These are phyloP conservation scores for Anthoceros angustus DNA, from an alignment of 225 moss, liverwort and hornwort species.

Conservation along the genomic window DNA sequence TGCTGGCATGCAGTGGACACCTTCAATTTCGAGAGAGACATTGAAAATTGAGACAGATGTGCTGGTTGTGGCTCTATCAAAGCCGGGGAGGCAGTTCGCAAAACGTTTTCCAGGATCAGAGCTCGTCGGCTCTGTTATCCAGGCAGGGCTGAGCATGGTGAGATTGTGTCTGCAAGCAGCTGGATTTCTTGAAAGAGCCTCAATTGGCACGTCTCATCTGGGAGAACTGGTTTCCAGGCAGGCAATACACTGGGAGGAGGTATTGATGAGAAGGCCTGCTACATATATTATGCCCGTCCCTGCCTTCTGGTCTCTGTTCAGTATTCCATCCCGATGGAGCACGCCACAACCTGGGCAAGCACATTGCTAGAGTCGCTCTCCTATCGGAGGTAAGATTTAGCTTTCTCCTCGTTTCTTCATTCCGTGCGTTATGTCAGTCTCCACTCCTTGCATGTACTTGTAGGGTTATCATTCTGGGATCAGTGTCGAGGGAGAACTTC, in stretches of 20 bases:
- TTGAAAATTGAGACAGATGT: conserved; percentile 28
- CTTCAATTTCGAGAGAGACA: conserved; percentile 5
- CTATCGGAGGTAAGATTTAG: conserved; percentile 47
- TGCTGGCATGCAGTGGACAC: conserved; percentile 70
- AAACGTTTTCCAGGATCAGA: conserved; percentile 50
- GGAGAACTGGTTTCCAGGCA: conserved; percentile 24
- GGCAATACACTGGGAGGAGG: conserved; percentile 33
- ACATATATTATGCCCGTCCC: conserved; percentile 32
- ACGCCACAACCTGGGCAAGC: conserved; percentile 47
- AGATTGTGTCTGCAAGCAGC: conserved; percentile 7
- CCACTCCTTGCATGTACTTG: not conserved
- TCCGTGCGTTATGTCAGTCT: not conserved
- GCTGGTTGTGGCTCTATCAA: conserved; percentile 53
- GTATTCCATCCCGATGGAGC: conserved; percentile 50
- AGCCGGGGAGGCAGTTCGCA: conserved; percentile 42
- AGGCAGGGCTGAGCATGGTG: conserved; percentile 54
- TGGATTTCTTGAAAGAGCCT: not conserved
- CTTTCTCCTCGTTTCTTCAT: not conserved
- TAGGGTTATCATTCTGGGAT: conserved; percentile 51
- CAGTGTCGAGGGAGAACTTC: conserved; percentile 69
- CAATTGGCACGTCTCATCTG: not conserved
- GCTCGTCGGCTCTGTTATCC: conserved; percentile 47
- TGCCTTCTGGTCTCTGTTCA: conserved; percentile 51
- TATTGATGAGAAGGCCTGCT: conserved; percentile 46
- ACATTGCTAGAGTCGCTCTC: conserved; percentile 45